Evolutionary conservation across 345 rosid genomes (phyloP).

Genomic region (Citrus hindsii): DNA sequence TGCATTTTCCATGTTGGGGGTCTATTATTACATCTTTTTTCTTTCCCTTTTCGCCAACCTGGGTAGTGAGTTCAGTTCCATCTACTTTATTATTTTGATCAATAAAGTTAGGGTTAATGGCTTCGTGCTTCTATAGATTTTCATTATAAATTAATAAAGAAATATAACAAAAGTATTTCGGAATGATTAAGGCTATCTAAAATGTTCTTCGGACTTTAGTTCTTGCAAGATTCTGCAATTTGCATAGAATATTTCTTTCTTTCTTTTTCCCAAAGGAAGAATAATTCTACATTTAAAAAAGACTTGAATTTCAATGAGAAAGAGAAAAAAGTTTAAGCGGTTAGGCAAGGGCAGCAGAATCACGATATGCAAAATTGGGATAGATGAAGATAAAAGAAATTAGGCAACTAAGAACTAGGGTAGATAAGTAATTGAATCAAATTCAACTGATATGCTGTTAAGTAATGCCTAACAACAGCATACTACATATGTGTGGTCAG

Average conservation of each 20-base stretch:
- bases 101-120: neutral
- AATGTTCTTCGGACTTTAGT: too few species aligned
- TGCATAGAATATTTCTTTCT: too few species aligned
- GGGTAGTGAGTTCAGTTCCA: neutral
- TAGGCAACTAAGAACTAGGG: too few species aligned
- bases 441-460: neutral
- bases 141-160: too few species aligned
- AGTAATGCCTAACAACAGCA: neutral
- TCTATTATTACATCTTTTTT: neutral
- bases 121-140: neutral
- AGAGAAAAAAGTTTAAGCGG: neutral
- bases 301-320: neutral
- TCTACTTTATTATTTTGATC: neutral
- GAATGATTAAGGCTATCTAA: neutral
- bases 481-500: neutral
- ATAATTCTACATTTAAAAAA: neutral
- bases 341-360: neutral
- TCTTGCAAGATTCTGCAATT: too few species aligned
- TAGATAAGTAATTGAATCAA: too few species aligned
- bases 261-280: too few species aligned
- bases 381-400: too few species aligned
- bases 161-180: neutral
- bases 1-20: neutral
- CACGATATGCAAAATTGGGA: too few species aligned
- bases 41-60: neutral